Percentiles rank a stretch among this genome's conserved stretches.
Conservation (phyloP, 129 eudicot species). For the Sambucus nigra region DNA sequence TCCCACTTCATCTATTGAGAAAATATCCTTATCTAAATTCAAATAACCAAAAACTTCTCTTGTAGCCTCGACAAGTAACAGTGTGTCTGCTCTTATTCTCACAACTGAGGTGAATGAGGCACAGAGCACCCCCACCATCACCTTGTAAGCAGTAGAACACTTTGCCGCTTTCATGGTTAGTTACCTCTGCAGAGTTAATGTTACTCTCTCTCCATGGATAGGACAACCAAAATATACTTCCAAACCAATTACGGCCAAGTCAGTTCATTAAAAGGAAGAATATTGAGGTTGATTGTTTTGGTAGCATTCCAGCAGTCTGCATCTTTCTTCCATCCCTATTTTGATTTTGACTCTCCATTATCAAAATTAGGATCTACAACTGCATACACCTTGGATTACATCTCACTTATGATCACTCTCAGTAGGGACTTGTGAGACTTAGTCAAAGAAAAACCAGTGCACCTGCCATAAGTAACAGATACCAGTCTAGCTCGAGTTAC, state of each 20-base stretch:
- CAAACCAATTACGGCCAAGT: slow-evolving; percentile 66
- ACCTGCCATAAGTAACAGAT: slow-evolving; percentile 8
- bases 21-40: slow-evolving; percentile 10
- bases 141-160: slow-evolving; percentile 40
- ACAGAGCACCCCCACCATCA: slow-evolving; percentile 41
- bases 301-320: slow-evolving; percentile 15
- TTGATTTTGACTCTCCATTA: slow-evolving; percentile 23
- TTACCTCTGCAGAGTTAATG: slow-evolving; percentile 15
- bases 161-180: slow-evolving; percentile 14
- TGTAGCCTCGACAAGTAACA: slow-evolving; percentile 46
- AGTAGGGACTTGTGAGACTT: slow-evolving; percentile 26
- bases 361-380: slow-evolving; percentile 20
- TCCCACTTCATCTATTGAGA: slow-evolving; percentile 13
- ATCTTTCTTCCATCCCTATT: slow-evolving; percentile 31
- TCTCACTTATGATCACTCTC: slow-evolving; percentile 28
- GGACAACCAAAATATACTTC: slow-evolving; percentile 37
- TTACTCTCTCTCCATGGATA: slow-evolving; percentile 26
- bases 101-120: slow-evolving; percentile 33
- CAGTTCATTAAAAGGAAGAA: slow-evolving; percentile 40
- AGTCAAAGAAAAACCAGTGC: slow-evolving; percentile 17
- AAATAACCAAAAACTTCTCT: slow-evolving; percentile 21
- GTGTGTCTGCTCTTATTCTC: slow-evolving; percentile 41
- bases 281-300: slow-evolving; percentile 13
- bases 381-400: slow-evolving; percentile 26
- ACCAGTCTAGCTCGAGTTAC: slow-evolving; percentile 3